Conservation (phyloP, 1,284 basidiomycete species). For the Agaricales sp. region DNA sequence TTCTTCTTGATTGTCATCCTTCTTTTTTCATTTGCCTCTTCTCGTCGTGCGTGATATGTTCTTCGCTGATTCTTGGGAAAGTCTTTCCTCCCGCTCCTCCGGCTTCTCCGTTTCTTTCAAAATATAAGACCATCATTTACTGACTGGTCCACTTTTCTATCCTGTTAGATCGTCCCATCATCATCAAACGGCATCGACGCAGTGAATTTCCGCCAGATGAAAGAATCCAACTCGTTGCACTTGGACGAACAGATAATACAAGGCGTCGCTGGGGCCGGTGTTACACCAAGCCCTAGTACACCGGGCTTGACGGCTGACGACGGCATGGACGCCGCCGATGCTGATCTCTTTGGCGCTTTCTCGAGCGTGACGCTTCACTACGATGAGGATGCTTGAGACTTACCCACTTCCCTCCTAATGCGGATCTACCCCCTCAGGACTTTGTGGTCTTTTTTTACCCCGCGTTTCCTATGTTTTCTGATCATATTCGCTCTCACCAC, state of each 20-base stretch:
- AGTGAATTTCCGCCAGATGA: slow-evolving; percentile 84
- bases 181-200: slow-evolving; percentile 79
- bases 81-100: too few species aligned
- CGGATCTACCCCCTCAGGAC: too few species aligned
- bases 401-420: too few species aligned
- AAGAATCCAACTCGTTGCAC: slow-evolving; percentile 86
- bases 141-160: slow-evolving; percentile 1
- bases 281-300: slow-evolving; percentile 6
- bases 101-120: slow-evolving; percentile 4
- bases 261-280: slow-evolving; percentile 25
- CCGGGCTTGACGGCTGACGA: slow-evolving; percentile 18
- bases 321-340: slow-evolving; percentile 34
- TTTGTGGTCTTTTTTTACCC: too few species aligned
- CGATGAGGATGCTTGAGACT: slow-evolving; percentile 56
- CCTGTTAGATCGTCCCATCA: slow-evolving; percentile 69
- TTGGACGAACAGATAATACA: slow-evolving; percentile 52
- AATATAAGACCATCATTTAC: slow-evolving; percentile 2
- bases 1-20: slow-evolving; percentile 8
- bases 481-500: background rate
- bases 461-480: slow-evolving; percentile 8
- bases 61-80: too few species aligned
- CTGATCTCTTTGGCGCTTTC: slow-evolving; percentile 72
- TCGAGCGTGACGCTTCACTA: slow-evolving; percentile 83
- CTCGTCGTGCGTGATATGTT: slow-evolving; percentile 5
- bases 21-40: slow-evolving; percentile 2